phyloP scores from a whole-genome alignment of 2,329 filamentous ascomycete genomes.

The Blastomyces emzantsi region DNA sequence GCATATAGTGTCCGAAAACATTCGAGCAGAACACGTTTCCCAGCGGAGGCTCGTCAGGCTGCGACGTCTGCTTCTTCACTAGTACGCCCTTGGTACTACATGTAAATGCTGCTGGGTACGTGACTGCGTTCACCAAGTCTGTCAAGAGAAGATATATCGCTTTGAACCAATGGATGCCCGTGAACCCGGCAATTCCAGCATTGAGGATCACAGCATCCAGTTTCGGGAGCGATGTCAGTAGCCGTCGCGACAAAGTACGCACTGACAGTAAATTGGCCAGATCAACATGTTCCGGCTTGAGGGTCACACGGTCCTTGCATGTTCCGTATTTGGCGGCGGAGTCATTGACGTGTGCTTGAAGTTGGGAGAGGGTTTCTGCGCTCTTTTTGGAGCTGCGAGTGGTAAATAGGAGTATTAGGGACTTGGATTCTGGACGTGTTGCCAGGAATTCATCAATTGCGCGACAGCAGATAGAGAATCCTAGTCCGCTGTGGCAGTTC shows the following conservation, averaged over 20 bases:
- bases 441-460: constrained; percentile 83
- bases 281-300: constrained; percentile 51
- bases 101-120: constrained; percentile 68
- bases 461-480: constrained; percentile 71
- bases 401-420: constrained; percentile 72
- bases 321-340: constrained; percentile 32
- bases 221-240: constrained; percentile 50
- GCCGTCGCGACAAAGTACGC: constrained; percentile 43
- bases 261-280: constrained; percentile 48
- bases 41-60: constrained; percentile 48
- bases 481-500: constrained; percentile 61
- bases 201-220: constrained; percentile 77
- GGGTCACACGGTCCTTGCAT: constrained; percentile 37
- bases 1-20: constrained; percentile 88
- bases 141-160: constrained; percentile 51
- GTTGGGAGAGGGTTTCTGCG: constrained; percentile 56
- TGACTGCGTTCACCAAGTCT: constrained; percentile 58
- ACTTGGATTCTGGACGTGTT: constrained; percentile 55
- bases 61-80: constrained; percentile 45
- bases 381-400: constrained; percentile 70
- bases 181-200: constrained; percentile 82
- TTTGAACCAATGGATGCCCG: constrained; percentile 59
- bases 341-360: constrained; percentile 54
- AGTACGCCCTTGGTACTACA: constrained; percentile 48
- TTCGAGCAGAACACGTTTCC: constrained; percentile 86